Evolutionary conservation across 2,329 filamentous ascomycete genomes (phyloP), one percentile per base, ranked within the genome.

Genomic region (Ambrosiella beaveri): DNA sequence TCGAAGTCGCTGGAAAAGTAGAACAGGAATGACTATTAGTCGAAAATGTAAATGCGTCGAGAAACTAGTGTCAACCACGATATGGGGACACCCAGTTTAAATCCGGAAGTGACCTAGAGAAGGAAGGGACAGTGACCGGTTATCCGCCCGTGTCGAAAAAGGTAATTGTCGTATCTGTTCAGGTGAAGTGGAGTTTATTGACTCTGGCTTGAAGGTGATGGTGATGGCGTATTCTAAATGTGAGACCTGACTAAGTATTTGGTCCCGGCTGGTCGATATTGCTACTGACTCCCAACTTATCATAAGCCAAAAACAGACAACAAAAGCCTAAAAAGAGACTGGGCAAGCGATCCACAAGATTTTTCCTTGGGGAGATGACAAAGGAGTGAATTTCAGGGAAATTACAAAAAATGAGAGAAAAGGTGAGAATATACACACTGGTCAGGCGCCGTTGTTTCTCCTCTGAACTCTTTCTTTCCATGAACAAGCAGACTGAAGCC

Each of bases 311-410:
- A 57, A 57, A 57, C 17, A 57, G 54, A 38, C 19, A 57, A 41
- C 36, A 39, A 11, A 57, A 57, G 55, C 55, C 44, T 27, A 57
- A 52, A 57, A 52, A 36, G 37, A 57, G 45, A 35, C 19, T 51
- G 39, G 11, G 15, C 36, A 53, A 53, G 47, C 45, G 56, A 57
- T 36, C 9, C 13, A 7, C 17, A 19, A 8, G 27, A 4, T 27
- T 27, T 27, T 27, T 37, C 52, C 7, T 17, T 19, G 39, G 39
- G n/a, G 27, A 15, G 41, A 37, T 11, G 39, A 36, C 40, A 38
- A 56, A 37, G 36, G 38, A 56, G 47, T 36, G 8, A 17, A 17
- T 17, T 17, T n/a, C 3, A 49, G 39, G 44, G n/a, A 12, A 27
- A n/a, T 17, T 51, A 41, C 11, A 45, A 41, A 47, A 17, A 17